phyloP scores from a whole-genome alignment of 768 basidiomycete species.

The Daedaleopsis nitida region DNA sequence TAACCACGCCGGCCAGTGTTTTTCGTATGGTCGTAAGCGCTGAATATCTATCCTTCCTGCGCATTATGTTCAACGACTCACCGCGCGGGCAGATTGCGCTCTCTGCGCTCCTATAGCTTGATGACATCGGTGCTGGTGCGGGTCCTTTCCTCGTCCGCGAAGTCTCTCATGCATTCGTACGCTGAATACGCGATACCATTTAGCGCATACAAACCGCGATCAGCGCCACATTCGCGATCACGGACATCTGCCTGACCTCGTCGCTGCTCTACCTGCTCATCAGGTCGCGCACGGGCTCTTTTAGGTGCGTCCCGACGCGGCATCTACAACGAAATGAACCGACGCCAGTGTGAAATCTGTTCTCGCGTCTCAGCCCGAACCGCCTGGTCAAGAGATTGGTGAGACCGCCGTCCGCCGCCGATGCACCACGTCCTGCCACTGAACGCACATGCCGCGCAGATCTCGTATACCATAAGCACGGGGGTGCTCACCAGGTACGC shows the following conservation, averaged over 20 bases:
- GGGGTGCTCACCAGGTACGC: background rate
- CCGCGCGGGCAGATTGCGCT: too few relatives aligned
- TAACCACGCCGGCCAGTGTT: too few relatives aligned
- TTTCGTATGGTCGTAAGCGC: too few relatives aligned
- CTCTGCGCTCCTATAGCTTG: too few relatives aligned
- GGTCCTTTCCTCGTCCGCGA: background rate
- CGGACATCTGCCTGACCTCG: background rate
- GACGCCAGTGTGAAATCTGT: background rate
- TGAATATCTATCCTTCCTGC: too few relatives aligned
- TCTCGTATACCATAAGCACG: background rate
- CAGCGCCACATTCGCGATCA: background rate
- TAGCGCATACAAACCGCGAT: background rate
- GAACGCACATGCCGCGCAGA: background rate
- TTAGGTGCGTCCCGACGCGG: background rate
- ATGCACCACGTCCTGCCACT: background rate
- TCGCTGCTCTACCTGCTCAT: background rate
- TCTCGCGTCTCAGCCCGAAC: background rate
- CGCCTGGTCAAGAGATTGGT: background rate
- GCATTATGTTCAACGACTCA: too few relatives aligned
- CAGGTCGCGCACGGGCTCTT: background rate
- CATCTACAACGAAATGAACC: background rate
- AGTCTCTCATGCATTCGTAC: too few relatives aligned
- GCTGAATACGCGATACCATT: background rate
- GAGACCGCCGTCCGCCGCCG: background rate
- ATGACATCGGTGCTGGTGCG: background rate